Evolutionary conservation across 768 basidiomycete genomes (phyloP).

Genomic region (Neoboletus magnificus): DNA sequence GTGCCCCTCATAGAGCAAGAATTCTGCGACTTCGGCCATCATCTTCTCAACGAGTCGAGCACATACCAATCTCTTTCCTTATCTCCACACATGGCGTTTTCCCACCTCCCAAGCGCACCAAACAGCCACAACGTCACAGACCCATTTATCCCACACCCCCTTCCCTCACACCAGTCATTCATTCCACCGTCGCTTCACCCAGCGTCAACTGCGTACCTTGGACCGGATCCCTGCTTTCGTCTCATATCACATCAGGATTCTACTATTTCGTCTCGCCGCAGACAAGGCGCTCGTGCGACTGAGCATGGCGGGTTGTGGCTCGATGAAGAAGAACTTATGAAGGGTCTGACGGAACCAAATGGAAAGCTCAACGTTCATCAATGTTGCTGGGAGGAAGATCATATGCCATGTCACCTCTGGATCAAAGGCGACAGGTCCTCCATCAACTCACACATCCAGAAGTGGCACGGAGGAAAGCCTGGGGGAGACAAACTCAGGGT

Average conservation of each 20-base stretch:
- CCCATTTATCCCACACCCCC: too few relatives aligned
- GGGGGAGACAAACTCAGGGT: slow-evolving; percentile 8
- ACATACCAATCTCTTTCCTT: not conserved
- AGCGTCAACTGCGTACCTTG: not conserved
- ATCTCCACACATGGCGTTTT: not conserved
- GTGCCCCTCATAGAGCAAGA: not conserved
- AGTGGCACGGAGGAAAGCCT: slow-evolving; percentile 13
- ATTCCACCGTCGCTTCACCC: not conserved
- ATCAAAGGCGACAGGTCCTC: slow-evolving; percentile 14
- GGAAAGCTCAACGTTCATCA: slow-evolving; percentile 5
- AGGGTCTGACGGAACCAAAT: not conserved
- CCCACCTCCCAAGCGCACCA: not conserved
- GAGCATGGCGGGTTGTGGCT: slow-evolving; percentile 7
- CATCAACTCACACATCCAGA: slow-evolving; percentile 14
- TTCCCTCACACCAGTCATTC: not conserved
- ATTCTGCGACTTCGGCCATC: too few relatives aligned
- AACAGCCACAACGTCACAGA: not conserved
- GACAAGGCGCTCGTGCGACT: slow-evolving; percentile 1
- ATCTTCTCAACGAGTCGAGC: not conserved
- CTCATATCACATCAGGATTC: not conserved
- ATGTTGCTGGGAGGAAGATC: slow-evolving; percentile 14
- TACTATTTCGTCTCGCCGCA: not conserved
- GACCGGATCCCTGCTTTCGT: not conserved
- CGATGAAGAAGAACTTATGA: slow-evolving; percentile 13
- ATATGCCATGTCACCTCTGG: slow-evolving; percentile 11